Conservation (phyloP, 2,329 filamentous ascomycete species). For the Colletotrichum lindemuthianum region DNA sequence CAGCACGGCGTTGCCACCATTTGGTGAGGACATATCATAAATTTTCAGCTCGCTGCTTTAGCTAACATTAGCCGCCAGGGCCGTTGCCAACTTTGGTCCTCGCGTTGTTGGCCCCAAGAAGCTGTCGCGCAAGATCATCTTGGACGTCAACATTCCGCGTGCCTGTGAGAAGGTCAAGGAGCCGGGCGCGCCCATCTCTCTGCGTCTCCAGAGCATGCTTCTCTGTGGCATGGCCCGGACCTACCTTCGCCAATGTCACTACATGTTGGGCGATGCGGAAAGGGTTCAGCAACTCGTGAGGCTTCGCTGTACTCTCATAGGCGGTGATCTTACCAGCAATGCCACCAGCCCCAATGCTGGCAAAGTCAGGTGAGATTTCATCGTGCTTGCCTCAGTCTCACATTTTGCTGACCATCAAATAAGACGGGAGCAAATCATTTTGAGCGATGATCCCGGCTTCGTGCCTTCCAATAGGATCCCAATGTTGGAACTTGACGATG, state of each 20-base stretch:
- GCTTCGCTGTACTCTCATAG: constrained; percentile 58
- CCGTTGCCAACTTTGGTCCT: constrained; percentile 87
- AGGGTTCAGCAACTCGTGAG: constrained; percentile 79
- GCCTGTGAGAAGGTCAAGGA: constrained; percentile 90
- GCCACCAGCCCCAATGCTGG: constrained; percentile 77
- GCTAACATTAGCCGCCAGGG: constrained; percentile 63
- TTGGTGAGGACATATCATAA: constrained; percentile 69
- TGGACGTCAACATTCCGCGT: constrained; percentile 85
- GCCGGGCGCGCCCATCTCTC: constrained; percentile 83
- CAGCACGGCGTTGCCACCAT: constrained; percentile 95
- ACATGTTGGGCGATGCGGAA: constrained; percentile 84
- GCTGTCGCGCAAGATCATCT: constrained; percentile 85
- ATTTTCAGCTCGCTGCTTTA: background rate
- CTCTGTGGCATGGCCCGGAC: constrained; percentile 88
- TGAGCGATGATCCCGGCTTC: constrained; percentile 87
- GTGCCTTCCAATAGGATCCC: constrained; percentile 72
- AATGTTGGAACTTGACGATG: constrained; percentile 59
- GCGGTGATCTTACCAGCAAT: constrained; percentile 42
- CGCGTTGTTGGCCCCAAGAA: constrained; percentile 72
- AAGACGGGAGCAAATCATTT: constrained; percentile 79
- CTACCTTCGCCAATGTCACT: constrained; percentile 86
- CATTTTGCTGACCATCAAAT: constrained; percentile 69
- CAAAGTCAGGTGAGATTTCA: constrained; percentile 71
- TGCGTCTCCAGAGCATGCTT: constrained; percentile 89
- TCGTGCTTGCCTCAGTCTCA: constrained; percentile 55